Conservation (phyloP, 495 filamentous ascomycete species). For the Penicillium paxilli region DNA sequence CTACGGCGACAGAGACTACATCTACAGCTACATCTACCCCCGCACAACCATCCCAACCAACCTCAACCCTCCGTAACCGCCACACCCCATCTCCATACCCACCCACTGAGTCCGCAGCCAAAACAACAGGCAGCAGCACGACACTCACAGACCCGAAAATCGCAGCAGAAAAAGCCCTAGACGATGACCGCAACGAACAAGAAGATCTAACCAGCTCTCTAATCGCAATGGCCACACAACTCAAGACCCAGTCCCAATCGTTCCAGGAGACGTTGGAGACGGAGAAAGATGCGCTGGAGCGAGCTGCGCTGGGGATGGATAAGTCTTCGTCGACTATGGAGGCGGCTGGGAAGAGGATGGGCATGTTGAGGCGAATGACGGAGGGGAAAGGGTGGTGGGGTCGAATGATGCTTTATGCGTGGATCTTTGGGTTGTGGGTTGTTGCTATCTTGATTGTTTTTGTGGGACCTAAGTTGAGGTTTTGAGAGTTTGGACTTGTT, state of each 20-base stretch:
- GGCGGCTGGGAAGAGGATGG: slow-evolving; percentile 72
- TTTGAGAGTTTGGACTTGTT: no score
- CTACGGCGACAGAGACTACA: slow-evolving; percentile 7
- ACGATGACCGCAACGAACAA: slow-evolving; percentile 74
- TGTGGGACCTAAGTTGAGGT: slow-evolving; percentile 81
- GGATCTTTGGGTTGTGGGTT: slow-evolving; percentile 78
- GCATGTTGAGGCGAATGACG: slow-evolving; percentile 67
- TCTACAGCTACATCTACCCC: slow-evolving; percentile 9
- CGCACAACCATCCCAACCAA: slow-evolving; percentile 6
- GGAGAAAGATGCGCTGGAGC: slow-evolving; percentile 68
- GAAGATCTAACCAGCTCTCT: slow-evolving; percentile 81
- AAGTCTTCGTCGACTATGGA: slow-evolving; percentile 73
- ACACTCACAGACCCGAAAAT: slow-evolving; percentile 26
- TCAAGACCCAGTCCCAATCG: slow-evolving; percentile 71
- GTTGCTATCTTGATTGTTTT: slow-evolving; percentile 73
- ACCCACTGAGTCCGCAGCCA: slow-evolving; percentile 13
- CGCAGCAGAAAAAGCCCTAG: slow-evolving; percentile 65
- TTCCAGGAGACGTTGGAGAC: slow-evolving; percentile 70
- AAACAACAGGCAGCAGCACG: slow-evolving; percentile 23
- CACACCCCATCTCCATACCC: slow-evolving; percentile 8
- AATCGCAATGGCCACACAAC: slow-evolving; percentile 69
- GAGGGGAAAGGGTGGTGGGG: slow-evolving; percentile 90
- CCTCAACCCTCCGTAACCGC: slow-evolving; percentile 35
- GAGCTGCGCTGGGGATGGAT: slow-evolving; percentile 72
- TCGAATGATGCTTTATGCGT: slow-evolving; percentile 77